Evolutionary conservation across 164 flowering plant species (phyloP).

Genomic region (Nelumbo lutea): DNA sequence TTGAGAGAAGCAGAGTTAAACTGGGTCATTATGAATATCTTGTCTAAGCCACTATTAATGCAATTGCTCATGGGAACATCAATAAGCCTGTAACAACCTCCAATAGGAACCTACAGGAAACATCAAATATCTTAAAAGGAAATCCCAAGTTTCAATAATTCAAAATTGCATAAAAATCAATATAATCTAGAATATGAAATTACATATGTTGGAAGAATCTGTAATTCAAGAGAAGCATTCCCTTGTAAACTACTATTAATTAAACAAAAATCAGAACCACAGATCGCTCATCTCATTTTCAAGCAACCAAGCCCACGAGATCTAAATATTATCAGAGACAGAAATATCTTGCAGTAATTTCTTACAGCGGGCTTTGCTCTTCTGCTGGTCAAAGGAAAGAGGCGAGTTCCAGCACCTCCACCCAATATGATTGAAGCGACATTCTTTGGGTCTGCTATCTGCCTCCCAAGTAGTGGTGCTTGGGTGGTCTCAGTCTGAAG

Average conservation of each 20-base stretch:
- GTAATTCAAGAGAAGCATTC: neutral
- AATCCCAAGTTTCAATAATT: no score
- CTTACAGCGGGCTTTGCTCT: slow-evolving; percentile 90
- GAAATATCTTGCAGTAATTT: neutral
- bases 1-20: slow-evolving; percentile 89
- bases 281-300: neutral
- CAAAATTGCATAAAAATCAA: neutral
- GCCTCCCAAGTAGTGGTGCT: slow-evolving; percentile 35
- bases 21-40: slow-evolving; percentile 84
- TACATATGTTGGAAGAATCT: neutral
- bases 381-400: slow-evolving; percentile 76
- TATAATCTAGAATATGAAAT: neutral
- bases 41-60: slow-evolving; percentile 89
- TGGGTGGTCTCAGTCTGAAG: slow-evolving; percentile 15
- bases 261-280: no score
- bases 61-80: slow-evolving; percentile 99
- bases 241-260: no score
- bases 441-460: slow-evolving; percentile 56
- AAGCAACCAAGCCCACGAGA: neutral
- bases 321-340: neutral
- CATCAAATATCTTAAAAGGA: neutral
- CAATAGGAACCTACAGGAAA: slow-evolving; percentile 70
- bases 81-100: slow-evolving; percentile 90
- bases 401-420: slow-evolving; percentile 79
- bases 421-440: slow-evolving; percentile 85